Evolutionary conservation across 192 early-diverging fungal species (phyloP).

Genomic region (Rhizophagus sp.): DNA sequence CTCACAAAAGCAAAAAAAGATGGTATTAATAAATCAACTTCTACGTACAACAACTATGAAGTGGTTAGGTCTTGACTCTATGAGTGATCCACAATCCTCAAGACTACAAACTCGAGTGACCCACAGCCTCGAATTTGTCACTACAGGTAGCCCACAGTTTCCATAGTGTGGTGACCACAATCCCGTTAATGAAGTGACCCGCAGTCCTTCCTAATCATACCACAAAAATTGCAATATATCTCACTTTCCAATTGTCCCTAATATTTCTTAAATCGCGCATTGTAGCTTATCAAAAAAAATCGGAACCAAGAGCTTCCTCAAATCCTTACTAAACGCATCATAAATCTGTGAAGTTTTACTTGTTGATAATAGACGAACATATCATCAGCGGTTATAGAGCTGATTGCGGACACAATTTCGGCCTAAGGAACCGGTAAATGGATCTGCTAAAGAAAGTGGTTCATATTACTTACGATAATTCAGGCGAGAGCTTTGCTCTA

Average conservation of each 20-base stretch:
- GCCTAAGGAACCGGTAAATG: constrained; percentile 32
- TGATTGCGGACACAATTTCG: constrained; percentile 21
- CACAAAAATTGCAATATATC: too few species aligned
- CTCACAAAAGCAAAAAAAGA: too few species aligned
- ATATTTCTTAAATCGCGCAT: background rate
- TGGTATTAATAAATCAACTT: too few species aligned
- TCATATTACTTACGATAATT: constrained; percentile 12
- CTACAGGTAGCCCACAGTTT: too few species aligned
- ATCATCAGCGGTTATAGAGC: constrained; percentile 30
- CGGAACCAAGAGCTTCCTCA: background rate
- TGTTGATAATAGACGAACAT: constrained; percentile 26
- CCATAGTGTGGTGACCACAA: too few species aligned
- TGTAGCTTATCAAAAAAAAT: background rate
- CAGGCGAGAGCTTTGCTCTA: constrained; percentile 14
- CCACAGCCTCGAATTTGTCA: too few species aligned
- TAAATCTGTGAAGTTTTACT: constrained; percentile 13
- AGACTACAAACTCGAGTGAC: too few species aligned
- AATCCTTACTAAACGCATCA: constrained; percentile 8
- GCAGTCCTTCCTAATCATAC: too few species aligned
- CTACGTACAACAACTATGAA: too few species aligned
- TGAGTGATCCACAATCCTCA: too few species aligned
- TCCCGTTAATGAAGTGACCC: too few species aligned
- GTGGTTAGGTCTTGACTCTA: too few species aligned
- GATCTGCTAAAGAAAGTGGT: constrained; percentile 3
- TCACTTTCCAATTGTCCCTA: background rate